Evolutionary conservation across 1,284 basidiomycete genomes (phyloP).

Genomic region (Vanrija pseudolonga): DNA sequence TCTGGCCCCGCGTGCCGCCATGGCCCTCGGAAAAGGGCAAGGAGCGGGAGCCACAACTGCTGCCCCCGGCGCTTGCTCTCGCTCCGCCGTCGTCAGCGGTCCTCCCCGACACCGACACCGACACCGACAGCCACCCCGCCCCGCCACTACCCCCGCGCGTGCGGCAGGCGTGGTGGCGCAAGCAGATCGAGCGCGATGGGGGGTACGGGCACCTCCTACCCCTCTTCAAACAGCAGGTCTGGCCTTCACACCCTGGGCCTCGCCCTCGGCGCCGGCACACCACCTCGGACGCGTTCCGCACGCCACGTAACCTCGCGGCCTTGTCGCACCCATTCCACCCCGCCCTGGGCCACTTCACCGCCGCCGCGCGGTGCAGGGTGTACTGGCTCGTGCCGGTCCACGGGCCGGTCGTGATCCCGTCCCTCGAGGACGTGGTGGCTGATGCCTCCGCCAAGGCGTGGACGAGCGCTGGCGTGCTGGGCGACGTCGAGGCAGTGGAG

Average conservation of each 20-base stretch:
- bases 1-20: background rate
- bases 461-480: conserved; percentile 5
- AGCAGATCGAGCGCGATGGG: conserved; percentile 13
- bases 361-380: conserved; percentile 18
- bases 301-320: conserved; percentile 5
- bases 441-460: conserved; percentile 1
- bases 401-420: conserved; percentile 32
- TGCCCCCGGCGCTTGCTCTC: background rate
- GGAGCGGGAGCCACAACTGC: background rate
- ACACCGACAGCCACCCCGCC: background rate
- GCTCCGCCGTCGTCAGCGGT: background rate
- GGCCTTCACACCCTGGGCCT: background rate
- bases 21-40: conserved; percentile 5
- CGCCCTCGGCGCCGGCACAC: no score
- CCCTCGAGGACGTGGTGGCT: conserved; percentile 9
- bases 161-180: conserved; percentile 24
- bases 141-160: background rate
- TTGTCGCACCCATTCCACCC: conserved; percentile 34
- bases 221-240: conserved; percentile 1
- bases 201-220: conserved; percentile 23
- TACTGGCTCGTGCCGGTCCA: conserved; percentile 41
- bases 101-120: background rate
- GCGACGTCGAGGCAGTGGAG: background rate
- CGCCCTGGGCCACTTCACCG: conserved; percentile 18
- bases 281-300: conserved; percentile 7